These are phyloP conservation scores for Lactarius akahatsu DNA, from an alignment of 768 basidiomycete genomes.

Conservation along the genomic window DNA sequence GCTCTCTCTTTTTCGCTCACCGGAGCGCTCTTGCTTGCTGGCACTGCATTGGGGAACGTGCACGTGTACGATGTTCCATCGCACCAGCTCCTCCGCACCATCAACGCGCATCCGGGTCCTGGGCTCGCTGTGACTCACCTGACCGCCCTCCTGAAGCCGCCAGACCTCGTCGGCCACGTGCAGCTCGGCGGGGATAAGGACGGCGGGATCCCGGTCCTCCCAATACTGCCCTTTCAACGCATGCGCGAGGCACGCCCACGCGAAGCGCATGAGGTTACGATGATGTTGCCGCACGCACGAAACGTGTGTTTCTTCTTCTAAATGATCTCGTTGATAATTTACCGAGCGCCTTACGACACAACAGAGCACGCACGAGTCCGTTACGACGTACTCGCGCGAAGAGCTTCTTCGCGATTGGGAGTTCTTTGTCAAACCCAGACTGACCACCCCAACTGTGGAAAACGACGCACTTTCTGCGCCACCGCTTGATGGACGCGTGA, in stretches of 20 bases:
- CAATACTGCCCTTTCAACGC: conserved; percentile 69
- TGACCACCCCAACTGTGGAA: conserved; percentile 28
- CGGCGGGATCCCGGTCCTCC: conserved; percentile 63
- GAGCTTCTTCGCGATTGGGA: conserved; percentile 66
- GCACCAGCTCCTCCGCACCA: conserved; percentile 82
- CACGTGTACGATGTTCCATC: conserved; percentile 87
- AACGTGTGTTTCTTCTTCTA: conserved; percentile 38
- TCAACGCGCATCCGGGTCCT: conserved; percentile 66
- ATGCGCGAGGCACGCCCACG: conserved; percentile 65
- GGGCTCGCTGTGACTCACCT: conserved; percentile 62
- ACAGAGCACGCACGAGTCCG: conserved; percentile 30
- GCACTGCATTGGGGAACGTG: conserved; percentile 70
- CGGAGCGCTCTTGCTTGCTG: conserved; percentile 75
- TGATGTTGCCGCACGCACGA: conserved; percentile 53
- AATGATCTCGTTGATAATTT: conserved; percentile 5
- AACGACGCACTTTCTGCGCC: conserved; percentile 36
- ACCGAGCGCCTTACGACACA: conserved; percentile 20
- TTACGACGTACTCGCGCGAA: conserved; percentile 45
- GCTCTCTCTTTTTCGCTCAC: conserved; percentile 75
- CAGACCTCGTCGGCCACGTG: conserved; percentile 82
- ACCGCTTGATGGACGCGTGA: conserved; percentile 54
- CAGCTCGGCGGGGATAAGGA: conserved; percentile 45
- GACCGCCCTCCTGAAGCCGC: conserved; percentile 77
- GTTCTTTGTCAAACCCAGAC: conserved; percentile 56
- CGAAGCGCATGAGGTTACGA: conserved; percentile 67